Evolutionary conservation across 2,329 filamentous ascomycete species (phyloP).

Genomic region (Lasiodiplodia sp.): DNA sequence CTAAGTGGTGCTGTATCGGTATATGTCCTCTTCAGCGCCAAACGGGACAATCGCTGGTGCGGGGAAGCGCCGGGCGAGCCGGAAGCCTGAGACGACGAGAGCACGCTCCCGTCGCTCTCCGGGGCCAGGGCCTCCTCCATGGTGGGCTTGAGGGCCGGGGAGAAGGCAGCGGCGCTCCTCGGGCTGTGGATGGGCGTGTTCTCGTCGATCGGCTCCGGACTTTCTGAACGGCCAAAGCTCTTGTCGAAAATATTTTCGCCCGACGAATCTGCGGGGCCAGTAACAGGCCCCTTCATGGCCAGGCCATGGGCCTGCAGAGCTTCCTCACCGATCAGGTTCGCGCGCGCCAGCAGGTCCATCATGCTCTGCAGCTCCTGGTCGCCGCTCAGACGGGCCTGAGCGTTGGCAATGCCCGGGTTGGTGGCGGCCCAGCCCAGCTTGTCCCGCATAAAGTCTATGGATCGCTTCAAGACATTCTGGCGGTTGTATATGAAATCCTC

Average conservation of each 20-base stretch:
- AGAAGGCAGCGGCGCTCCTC: slow-evolving; percentile 36
- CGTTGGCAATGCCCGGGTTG: slow-evolving; percentile 78
- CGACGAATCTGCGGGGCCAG: slow-evolving; percentile 76
- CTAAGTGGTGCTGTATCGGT: slow-evolving; percentile 80
- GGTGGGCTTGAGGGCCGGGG: slow-evolving; percentile 22
- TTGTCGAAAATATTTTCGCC: slow-evolving; percentile 85
- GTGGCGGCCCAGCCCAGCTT: slow-evolving; percentile 81
- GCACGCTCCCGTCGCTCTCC: slow-evolving; percentile 10
- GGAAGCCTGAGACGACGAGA: slow-evolving; percentile 35
- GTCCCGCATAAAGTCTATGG: slow-evolving; percentile 96
- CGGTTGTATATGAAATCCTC: slow-evolving; percentile 91
- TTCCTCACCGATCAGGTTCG: slow-evolving; percentile 77
- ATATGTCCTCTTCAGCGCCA: slow-evolving; percentile 77
- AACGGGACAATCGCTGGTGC: slow-evolving; percentile 55
- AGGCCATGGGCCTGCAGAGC: slow-evolving; percentile 62
- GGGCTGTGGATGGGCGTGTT: slow-evolving; percentile 30
- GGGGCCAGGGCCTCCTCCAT: slow-evolving; percentile 19
- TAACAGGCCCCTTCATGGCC: slow-evolving; percentile 70
- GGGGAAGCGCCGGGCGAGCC: slow-evolving; percentile 30
- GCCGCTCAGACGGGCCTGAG: slow-evolving; percentile 81
- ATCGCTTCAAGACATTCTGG: slow-evolving; percentile 90
- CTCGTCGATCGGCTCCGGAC: slow-evolving; percentile 48
- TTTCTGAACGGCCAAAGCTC: slow-evolving; percentile 68
- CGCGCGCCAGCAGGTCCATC: slow-evolving; percentile 84
- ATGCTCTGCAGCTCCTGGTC: slow-evolving; percentile 89